Conservation (phyloP, 129 eudicot genomes). For the Calendula officinalis region DNA sequence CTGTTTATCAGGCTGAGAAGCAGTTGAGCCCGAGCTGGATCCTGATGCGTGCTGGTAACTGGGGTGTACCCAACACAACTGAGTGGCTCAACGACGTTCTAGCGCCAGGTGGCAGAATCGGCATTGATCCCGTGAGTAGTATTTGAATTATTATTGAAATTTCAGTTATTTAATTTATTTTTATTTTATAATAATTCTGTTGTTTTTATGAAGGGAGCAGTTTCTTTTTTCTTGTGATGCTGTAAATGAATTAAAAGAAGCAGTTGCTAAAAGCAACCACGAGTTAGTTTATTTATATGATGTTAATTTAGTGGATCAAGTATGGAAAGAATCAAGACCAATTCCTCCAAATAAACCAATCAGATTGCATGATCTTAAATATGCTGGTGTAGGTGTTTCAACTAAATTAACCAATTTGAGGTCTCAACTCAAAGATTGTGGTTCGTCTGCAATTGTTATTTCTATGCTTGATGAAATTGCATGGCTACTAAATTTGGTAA, state of each 20-base stretch:
- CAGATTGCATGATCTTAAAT: slow-evolving; percentile 79
- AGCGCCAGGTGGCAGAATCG: slow-evolving; percentile 84
- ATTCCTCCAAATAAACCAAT: slow-evolving; percentile 65
- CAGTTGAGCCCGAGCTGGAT: slow-evolving; percentile 83
- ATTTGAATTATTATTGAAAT: slow-evolving; percentile 5
- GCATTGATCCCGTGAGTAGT: slow-evolving; percentile 94
- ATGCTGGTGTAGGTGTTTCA: slow-evolving; percentile 86
- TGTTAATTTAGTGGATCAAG: slow-evolving; percentile 83
- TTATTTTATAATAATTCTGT: slow-evolving; percentile 50
- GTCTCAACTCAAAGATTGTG: slow-evolving; percentile 58
- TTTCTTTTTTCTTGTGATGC: slow-evolving; percentile 93
- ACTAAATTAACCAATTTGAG: slow-evolving; percentile 75
- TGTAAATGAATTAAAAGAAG: slow-evolving; percentile 77
- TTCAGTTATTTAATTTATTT: slow-evolving; percentile 12
- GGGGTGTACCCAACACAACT: slow-evolving; percentile 80
- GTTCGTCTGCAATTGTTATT: slow-evolving; percentile 74
- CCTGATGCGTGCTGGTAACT: slow-evolving; percentile 91
- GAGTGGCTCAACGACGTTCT: slow-evolving; percentile 85
- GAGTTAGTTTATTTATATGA: slow-evolving; percentile 84
- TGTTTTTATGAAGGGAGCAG: slow-evolving; percentile 92
- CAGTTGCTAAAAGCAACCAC: slow-evolving; percentile 58
- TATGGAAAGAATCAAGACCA: slow-evolving; percentile 92
- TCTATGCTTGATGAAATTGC: slow-evolving; percentile 96
- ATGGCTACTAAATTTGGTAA: slow-evolving; percentile 94
- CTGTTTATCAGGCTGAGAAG: slow-evolving; percentile 69